Evolutionary conservation across 495 filamentous ascomycete species (phyloP).

Genomic region (Wilcoxina mikolae): DNA sequence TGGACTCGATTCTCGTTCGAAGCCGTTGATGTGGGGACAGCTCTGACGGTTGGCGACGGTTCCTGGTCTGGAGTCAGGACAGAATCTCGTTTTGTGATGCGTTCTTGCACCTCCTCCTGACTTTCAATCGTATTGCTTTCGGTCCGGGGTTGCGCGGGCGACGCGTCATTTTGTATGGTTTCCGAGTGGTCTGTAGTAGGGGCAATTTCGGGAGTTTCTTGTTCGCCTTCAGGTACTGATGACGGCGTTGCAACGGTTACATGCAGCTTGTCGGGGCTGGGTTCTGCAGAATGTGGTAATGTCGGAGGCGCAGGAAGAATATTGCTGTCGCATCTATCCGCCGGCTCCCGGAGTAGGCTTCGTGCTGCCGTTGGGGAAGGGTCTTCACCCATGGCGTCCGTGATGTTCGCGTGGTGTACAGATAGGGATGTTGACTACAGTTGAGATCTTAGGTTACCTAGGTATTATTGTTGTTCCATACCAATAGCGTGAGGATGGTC

Average conservation of each 20-base stretch:
- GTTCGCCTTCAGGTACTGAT: background rate
- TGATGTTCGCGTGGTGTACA: background rate
- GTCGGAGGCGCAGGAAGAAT: background rate
- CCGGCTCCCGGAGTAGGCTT: background rate
- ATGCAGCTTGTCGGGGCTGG: background rate
- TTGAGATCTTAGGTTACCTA: too few relatives aligned
- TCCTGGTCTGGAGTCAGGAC: background rate
- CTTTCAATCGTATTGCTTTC: background rate
- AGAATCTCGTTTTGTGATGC: conserved; percentile 1
- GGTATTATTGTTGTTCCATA: too few relatives aligned
- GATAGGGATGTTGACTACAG: too few relatives aligned
- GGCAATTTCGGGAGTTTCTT: conserved; percentile 6
- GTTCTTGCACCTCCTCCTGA: conserved; percentile 1
- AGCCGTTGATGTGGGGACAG: background rate
- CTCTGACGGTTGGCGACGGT: background rate
- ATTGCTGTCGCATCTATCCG: background rate
- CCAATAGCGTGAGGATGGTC: too few relatives aligned
- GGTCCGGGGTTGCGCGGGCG: background rate
- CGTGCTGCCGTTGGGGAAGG: background rate
- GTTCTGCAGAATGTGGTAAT: background rate
- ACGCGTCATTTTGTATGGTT: conserved; percentile 6
- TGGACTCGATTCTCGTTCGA: background rate
- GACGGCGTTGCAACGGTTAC: background rate
- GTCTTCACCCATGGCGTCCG: background rate
- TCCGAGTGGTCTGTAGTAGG: background rate